A percentile compares a stretch with the other conserved stretches of the same genome.
These are phyloP conservation scores for Acidiella bohemica DNA, from an alignment of 495 filamentous ascomycete genomes.

Conservation along the genomic window DNA sequence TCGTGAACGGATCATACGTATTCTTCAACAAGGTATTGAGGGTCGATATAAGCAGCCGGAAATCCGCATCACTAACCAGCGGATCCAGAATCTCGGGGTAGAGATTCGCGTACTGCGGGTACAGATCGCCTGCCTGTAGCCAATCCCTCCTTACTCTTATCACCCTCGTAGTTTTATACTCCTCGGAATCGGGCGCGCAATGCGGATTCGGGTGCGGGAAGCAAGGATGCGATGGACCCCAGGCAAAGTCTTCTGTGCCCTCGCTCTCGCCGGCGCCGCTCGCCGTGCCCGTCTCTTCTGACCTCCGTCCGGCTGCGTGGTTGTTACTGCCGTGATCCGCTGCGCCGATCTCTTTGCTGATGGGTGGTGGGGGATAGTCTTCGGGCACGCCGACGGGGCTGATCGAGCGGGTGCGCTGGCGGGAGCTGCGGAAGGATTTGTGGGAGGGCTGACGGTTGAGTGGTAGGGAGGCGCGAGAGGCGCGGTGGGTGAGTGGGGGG, in stretches of 20 bases:
- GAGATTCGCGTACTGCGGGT: constrained; percentile 80
- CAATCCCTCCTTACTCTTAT: constrained; percentile 86
- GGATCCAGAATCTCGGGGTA: constrained; percentile 93
- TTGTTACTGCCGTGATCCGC: too few relatives aligned
- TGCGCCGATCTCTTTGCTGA: background rate
- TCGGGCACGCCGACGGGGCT: constrained; percentile 1
- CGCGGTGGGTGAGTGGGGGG: constrained; percentile 2
- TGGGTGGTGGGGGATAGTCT: constrained; percentile 1
- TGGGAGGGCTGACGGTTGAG: constrained; percentile 9
- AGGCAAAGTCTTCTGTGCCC: constrained; percentile 38
- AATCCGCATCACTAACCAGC: constrained; percentile 54
- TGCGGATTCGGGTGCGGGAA: constrained; percentile 89
- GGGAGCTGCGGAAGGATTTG: constrained; percentile 9
- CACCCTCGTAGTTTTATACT: constrained; percentile 66
- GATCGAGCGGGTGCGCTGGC: background rate
- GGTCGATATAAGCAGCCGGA: constrained; percentile 15
- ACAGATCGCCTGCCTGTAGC: constrained; percentile 80
- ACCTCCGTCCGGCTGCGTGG: too few relatives aligned
- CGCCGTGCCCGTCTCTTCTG: too few relatives aligned
- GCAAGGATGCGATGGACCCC: constrained; percentile 83
- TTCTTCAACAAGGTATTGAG: constrained; percentile 16
- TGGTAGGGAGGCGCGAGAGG: constrained; percentile 10
- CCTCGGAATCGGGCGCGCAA: constrained; percentile 59
- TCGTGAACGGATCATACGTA: constrained; percentile 14
- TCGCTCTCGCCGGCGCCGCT: background rate